These are phyloP conservation scores for Blastomyces silverae DNA, from an alignment of 2,329 filamentous ascomycete species.

Conservation along the genomic window DNA sequence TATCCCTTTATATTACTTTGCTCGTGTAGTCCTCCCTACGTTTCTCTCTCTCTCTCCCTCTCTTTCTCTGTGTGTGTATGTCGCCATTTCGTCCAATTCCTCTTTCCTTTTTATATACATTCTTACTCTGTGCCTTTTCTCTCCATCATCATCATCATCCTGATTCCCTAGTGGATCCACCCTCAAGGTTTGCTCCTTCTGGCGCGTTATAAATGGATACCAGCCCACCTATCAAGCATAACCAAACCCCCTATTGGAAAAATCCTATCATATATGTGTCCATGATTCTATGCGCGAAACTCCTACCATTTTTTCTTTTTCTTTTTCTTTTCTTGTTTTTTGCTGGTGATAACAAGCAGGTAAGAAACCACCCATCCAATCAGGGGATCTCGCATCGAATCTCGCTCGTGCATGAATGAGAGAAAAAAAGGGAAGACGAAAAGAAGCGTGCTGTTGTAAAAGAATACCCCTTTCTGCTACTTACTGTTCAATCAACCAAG, in stretches of 20 bases:
- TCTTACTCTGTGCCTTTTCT: background rate
- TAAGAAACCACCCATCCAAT: constrained; percentile 10
- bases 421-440: background rate
- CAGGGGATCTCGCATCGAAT: background rate
- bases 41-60: background rate
- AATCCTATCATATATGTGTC: constrained; percentile 11
- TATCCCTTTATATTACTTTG: constrained; percentile 12
- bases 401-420: constrained; percentile 16
- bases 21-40: constrained; percentile 3
- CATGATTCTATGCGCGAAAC: constrained; percentile 14
- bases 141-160: background rate
- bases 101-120: constrained; percentile 2
- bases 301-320: no score
- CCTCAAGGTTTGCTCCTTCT: background rate
- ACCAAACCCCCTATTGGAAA: constrained; percentile 2
- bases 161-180: background rate
- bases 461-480: constrained; percentile 9
- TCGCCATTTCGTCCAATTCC: background rate
- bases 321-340: background rate
- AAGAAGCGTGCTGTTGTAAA: constrained; percentile 12
- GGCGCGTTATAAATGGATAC: constrained; percentile 5
- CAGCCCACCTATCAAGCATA: background rate
- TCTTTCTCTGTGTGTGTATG: background rate
- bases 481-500: background rate
- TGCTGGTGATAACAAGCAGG: constrained; percentile 8